Percentiles rank a stretch among this genome's conserved stretches.
Conservation (phyloP, 2,329 filamentous ascomycete genomes). For the Elsinoe batatas region DNA sequence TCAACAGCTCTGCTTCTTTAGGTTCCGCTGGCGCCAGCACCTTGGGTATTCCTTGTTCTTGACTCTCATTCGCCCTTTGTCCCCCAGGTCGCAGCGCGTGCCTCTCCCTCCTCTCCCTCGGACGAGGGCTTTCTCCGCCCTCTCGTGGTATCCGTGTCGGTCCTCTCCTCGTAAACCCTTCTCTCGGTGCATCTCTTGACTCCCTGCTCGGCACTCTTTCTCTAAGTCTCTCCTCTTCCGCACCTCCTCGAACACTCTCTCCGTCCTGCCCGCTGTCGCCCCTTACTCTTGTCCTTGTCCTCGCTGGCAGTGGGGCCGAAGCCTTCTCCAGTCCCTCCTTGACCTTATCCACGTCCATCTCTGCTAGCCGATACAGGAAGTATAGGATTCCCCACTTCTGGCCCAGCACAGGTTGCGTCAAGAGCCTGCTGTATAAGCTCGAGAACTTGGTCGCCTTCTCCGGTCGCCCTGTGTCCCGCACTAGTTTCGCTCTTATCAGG, state of each 20-base stretch:
- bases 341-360: conserved; percentile 27
- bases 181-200: neutral
- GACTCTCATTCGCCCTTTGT: neutral
- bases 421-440: conserved; percentile 78
- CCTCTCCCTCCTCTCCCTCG: neutral
- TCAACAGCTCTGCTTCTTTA: conserved; percentile 38
- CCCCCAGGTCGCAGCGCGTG: neutral
- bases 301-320: neutral
- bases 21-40: conserved; percentile 10
- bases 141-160: conserved; percentile 29
- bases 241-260: conserved; percentile 16
- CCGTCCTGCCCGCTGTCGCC: neutral
- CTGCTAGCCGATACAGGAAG: conserved; percentile 73
- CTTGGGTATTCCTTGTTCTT: neutral
- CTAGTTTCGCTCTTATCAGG: conserved; percentile 78
- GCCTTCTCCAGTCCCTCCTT: conserved; percentile 6
- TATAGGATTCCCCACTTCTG: conserved; percentile 97
- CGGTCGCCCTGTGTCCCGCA: conserved; percentile 63
- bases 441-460: conserved; percentile 74
- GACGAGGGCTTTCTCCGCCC: conserved; percentile 19
- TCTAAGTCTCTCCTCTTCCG: conserved; percentile 27
- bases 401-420: conserved; percentile 83
- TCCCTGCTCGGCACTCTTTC: neutral
- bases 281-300: conserved; percentile 1
- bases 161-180: conserved; percentile 39